Base-by-base conservation (phyloP, 192 early-diverging fungal species). In the Chytriomyces hyalinus region DNA sequence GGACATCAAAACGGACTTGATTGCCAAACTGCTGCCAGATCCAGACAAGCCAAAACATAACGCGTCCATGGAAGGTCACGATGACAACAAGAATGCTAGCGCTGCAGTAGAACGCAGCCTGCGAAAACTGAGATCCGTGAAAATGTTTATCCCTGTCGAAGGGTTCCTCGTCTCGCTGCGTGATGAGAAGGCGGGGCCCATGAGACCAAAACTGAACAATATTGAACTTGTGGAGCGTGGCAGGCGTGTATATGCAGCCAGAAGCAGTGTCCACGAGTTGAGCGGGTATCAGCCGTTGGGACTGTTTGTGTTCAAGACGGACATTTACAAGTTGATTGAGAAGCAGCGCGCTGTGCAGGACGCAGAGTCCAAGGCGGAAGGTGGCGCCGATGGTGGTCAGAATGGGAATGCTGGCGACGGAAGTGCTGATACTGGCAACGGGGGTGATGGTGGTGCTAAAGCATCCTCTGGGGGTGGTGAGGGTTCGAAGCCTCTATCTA, bases 281-380 rank as follows among this genome's bases (percentile, higher is more conserved):
- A 65, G 63, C 63, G 24, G 24, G 63, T 65, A 65, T 65, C 63
- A 65, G 36, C 36, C 63, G 15, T 43, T 65, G 1, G 63, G 63
- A 11, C 17, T 65, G 63, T 65, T 65, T 65, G 63, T 43, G 36
- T 65, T 65, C 24, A 26, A 15, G 36, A 26, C 13, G 20, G 63
- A 65, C 36, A 65, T 65, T 65, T 36, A 36, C 36, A 6, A 65
- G 24, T 65, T 65, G 3, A 26, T 65, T 15, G 63, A 65, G 63
- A 65, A 65, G 36, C 36, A 13, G 3, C 15, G 26, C 11, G 26
- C 11, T 15, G 26, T 43, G 24, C 20, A 22, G 63, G 63, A 65
- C 53, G 36, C 4, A 36, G 36, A 36, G 36, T 36, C 36, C 36
- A 36, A 36, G 36, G 53, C 36, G 4, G 36, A 36, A 36, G 36